phyloP scores from a whole-genome alignment of 2,329 filamentous ascomycete genomes.

The Cucurbitaria berberidis region DNA sequence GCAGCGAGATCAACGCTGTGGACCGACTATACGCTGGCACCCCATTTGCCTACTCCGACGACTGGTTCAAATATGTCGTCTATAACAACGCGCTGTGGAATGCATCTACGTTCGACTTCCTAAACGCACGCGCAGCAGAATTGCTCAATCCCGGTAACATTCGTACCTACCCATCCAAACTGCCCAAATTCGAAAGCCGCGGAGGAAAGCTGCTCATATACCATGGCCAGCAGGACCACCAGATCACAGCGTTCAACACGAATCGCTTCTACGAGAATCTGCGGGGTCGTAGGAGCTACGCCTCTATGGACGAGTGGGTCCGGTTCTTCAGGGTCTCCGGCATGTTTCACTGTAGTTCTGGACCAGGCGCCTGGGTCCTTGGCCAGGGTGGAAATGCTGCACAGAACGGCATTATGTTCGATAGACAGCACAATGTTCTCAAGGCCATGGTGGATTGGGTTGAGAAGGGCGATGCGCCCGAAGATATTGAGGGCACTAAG shows the following conservation, averaged over 20 bases:
- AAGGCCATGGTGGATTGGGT: conserved; percentile 55
- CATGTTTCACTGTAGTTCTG: conserved; percentile 59
- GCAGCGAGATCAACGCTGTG: conserved; percentile 51
- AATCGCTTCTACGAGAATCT: conserved; percentile 56
- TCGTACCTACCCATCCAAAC: conserved; percentile 45
- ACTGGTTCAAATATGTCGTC: conserved; percentile 55
- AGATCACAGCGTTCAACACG: conserved; percentile 53
- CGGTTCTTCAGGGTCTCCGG: conserved; percentile 60
- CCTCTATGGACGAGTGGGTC: conserved; percentile 42
- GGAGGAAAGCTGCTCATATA: conserved; percentile 55
- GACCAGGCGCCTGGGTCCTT: conserved; percentile 51
- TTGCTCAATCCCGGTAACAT: conserved; percentile 45
- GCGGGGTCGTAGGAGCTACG: conserved; percentile 9
- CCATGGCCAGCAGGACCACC: conserved; percentile 54
- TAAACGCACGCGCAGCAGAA: conserved; percentile 40
- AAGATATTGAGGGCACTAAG: conserved; percentile 37
- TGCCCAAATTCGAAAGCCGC: conserved; percentile 35
- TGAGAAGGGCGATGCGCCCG: conserved; percentile 47
- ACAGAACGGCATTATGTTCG: conserved; percentile 22
- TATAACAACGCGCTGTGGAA: conserved; percentile 47
- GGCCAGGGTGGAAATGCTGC: conserved; percentile 33
- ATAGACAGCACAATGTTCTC: conserved; percentile 34
- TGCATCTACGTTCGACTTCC: conserved; percentile 12
- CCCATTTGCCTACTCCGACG: conserved; percentile 47
- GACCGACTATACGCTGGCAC: conserved; percentile 46